Evolutionary conservation across 1,284 basidiomycete species (phyloP), one percentile per base, ranked within the genome.

Genomic region (Prillingera fragicola): DNA sequence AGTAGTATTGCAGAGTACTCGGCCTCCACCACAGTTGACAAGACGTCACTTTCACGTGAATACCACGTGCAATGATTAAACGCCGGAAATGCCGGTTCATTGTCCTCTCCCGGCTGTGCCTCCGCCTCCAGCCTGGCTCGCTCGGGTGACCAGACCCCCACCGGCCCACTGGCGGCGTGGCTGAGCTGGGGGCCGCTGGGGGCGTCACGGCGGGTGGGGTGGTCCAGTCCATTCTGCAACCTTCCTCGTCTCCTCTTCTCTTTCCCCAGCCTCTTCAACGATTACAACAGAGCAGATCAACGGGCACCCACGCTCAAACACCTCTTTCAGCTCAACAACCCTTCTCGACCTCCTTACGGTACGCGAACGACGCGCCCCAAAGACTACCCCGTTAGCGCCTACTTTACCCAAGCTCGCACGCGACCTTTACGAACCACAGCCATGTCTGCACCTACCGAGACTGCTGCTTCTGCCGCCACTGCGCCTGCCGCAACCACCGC

Each of bases 191-290:
- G 33, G 23, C 8, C 8, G 18, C 10, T 22, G 14, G 19, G 22
- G 7, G n/a, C 33, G n/a, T 21, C 13, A 34, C 18, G 32, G 14
- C 33, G 33, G 33, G 18, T 34, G 19, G 33, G 7, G 8, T 7
- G 9, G n/a, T 39, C 28, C 33, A 32, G 33, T 21, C 24, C 22
- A 44, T 29, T 33, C 33, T 53, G 41, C 48, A 43, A 24, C 32
- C 33, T 31, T 39, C 46, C 34, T 42, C 28, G 22, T 38, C 42
- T 35, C 36, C 37, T 33, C 41, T 26, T 45, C 37, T 37, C 39
- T 24, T 33, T 48, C 43, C 44, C 44, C 44, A 60, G 56, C 38
- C 55, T 60, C 58, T 60, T 52, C 41, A 50, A 48, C 45, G 48
- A 54, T 39, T 37, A 39, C 48, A 31, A 31, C 38, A 50, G 51